These are phyloP conservation scores for Croton laevigatus DNA, from an alignment of 441 rosid species.

Conservation along the genomic window DNA sequence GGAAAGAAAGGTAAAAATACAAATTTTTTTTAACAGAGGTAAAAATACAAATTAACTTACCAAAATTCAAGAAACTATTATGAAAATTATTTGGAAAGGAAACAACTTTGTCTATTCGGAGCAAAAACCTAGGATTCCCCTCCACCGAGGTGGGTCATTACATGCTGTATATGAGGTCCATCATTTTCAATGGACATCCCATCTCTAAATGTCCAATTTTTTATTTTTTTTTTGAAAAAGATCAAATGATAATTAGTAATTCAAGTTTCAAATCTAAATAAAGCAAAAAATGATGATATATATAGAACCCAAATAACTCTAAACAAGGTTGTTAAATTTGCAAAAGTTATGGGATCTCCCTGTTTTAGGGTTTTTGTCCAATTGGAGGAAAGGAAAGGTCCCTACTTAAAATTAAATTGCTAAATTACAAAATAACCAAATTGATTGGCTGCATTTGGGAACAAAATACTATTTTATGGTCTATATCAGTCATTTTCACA, in stretches of 20 bases:
- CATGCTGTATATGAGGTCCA: background rate
- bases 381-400: background rate
- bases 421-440: background rate
- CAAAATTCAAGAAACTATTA: background rate
- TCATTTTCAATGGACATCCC: conserved; percentile 6
- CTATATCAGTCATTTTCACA: conserved; percentile 10
- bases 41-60: background rate
- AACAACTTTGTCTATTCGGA: background rate
- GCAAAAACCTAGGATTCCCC: conserved; percentile 25
- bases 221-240: too few relatives aligned
- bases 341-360: background rate
- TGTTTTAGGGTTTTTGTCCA: background rate
- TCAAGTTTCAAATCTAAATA: background rate
- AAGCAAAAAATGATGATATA: background rate
- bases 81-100: background rate
- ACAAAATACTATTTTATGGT: conserved; percentile 13
- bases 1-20: too few relatives aligned
- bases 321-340: background rate
- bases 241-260: background rate
- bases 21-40: too few relatives aligned
- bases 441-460: background rate
- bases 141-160: background rate
- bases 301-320: background rate
- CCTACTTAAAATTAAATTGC: background rate
- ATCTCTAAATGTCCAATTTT: background rate